phyloP scores from a whole-genome alignment of 768 basidiomycete genomes.

The Lyophyllum atratum region DNA sequence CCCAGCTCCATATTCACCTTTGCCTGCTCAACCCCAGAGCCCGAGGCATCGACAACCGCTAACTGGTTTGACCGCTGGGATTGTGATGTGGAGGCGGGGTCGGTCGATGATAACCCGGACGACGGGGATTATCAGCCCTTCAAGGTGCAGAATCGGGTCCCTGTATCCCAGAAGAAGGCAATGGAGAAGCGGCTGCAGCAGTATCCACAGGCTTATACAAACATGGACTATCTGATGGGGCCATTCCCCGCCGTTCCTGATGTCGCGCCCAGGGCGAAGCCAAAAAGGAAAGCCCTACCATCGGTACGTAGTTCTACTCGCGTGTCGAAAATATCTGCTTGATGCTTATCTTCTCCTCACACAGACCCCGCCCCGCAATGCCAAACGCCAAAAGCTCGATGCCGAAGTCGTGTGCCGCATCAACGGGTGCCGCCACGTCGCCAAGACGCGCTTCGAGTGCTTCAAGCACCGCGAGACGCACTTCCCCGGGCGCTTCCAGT shows the following conservation, averaged over 20 bases:
- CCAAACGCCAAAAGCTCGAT: slow-evolving; percentile 17
- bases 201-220: not conserved
- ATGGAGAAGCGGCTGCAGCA: slow-evolving; percentile 1
- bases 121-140: slow-evolving; percentile 15
- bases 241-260: not conserved
- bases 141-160: not conserved
- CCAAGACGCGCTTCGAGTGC: slow-evolving; percentile 22
- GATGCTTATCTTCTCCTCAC: not conserved
- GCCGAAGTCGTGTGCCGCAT: slow-evolving; percentile 20
- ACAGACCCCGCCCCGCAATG: not conserved
- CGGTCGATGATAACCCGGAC: slow-evolving; percentile 4
- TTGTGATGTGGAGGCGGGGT: not conserved
- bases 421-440: slow-evolving; percentile 20
- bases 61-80: slow-evolving; percentile 8
- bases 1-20: slow-evolving; percentile 3
- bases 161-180: not conserved
- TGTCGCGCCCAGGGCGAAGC: not conserved
- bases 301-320: not conserved
- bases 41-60: not conserved
- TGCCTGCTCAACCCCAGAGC: slow-evolving; percentile 1
- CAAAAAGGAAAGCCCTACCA: slow-evolving; percentile 10
- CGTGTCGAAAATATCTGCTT: not conserved
- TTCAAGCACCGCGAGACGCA: slow-evolving; percentile 26
- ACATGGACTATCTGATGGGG: not conserved
- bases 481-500: slow-evolving; percentile 22